Evolutionary conservation across 139 green algal genomes (phyloP).

Genomic region (Coelastrella sp.): DNA sequence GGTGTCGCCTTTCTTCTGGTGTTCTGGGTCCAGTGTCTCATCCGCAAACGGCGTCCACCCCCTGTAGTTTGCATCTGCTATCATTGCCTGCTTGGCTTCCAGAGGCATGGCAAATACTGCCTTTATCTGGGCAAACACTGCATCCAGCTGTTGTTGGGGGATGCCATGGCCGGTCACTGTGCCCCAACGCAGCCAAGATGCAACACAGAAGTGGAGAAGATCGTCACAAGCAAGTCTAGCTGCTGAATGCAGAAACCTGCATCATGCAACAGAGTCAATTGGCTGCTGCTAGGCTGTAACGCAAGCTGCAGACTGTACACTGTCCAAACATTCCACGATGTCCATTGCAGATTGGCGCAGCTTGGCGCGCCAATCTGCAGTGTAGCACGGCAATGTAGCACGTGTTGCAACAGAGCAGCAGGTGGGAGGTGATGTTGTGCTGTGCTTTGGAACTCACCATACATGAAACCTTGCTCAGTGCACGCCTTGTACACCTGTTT

Average conservation of each 20-base stretch:
- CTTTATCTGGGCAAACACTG: constrained; percentile 64
- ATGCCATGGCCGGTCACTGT: constrained; percentile 87
- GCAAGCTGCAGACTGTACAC: no score
- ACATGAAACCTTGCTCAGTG: constrained; percentile 48
- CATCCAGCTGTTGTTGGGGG: constrained; percentile 58
- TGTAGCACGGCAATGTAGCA: no score
- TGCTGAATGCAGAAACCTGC: neutral
- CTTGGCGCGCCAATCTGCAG: no score
- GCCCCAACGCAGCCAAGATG: neutral
- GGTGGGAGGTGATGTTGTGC: no score
- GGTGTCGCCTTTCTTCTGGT: constrained; percentile 80
- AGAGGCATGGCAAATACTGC: constrained; percentile 82
- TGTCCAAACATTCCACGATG: no score
- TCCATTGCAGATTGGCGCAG: no score
- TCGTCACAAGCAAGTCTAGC: no score
- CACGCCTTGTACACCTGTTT: constrained; percentile 38
- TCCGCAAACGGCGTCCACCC: constrained; percentile 75
- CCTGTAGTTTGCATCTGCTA: constrained; percentile 76
- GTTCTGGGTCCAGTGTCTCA: constrained; percentile 87
- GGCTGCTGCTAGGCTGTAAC: no score
- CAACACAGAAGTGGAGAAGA: neutral
- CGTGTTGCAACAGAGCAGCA: no score
- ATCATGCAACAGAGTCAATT: constrained; percentile 3
- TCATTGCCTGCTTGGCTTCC: constrained; percentile 75
- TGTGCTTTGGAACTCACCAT: no score